Evolutionary conservation across 257 asterid genomes (phyloP).

Genomic region (Fraxinus cuspidata): DNA sequence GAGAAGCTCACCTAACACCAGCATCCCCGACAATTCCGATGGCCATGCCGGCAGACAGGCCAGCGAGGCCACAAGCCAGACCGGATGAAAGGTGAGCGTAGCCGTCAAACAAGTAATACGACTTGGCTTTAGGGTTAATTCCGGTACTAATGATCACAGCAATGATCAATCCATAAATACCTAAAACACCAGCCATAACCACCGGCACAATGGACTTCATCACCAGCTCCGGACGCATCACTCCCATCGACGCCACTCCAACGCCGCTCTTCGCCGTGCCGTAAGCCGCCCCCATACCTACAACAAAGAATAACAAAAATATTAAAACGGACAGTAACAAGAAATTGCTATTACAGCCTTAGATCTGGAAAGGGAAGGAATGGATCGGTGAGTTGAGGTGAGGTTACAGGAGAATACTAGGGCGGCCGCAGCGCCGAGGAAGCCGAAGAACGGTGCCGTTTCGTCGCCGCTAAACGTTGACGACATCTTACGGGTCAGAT

Average conservation of each 20-base stretch:
- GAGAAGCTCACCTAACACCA: constrained; percentile 52
- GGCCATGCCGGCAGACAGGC: constrained; percentile 74
- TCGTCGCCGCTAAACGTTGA: constrained; percentile 74
- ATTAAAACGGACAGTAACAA: not conserved
- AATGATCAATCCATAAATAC: constrained; percentile 67
- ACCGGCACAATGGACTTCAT: constrained; percentile 76
- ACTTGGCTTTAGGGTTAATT: constrained; percentile 68
- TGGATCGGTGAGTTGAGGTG: constrained; percentile 24
- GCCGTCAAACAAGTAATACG: constrained; percentile 64
- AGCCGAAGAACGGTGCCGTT: constrained; percentile 74
- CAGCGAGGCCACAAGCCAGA: constrained; percentile 69
- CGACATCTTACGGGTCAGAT: constrained; percentile 34
- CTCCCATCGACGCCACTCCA: constrained; percentile 77
- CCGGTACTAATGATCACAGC: constrained; percentile 70
- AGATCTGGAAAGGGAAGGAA: constrained; percentile 28
- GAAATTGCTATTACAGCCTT: not conserved
- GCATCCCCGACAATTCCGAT: constrained; percentile 71
- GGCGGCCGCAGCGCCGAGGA: constrained; percentile 76
- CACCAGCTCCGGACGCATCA: constrained; percentile 73
- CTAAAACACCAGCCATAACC: constrained; percentile 75
- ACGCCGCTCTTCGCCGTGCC: constrained; percentile 77
- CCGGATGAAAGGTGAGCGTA: constrained; percentile 70
- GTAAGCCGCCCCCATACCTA: constrained; percentile 78
- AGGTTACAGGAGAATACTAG: constrained; percentile 62
- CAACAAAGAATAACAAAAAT: not conserved